Evolutionary conservation across 768 basidiomycete species (phyloP), one percentile per base, ranked within the genome.

Genomic region (Coprinopsis cinerea): DNA sequence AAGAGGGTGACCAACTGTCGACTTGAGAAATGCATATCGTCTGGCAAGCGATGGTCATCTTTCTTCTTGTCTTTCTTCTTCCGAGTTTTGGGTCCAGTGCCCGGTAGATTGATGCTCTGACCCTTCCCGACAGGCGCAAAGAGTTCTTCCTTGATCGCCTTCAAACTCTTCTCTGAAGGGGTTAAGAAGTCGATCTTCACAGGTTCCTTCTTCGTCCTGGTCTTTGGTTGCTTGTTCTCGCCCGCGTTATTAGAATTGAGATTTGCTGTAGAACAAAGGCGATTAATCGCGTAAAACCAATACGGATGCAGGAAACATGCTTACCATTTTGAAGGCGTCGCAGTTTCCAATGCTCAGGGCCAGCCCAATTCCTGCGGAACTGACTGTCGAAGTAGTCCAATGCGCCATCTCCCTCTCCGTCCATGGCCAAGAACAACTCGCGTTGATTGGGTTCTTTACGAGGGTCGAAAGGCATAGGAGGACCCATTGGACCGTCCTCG

Each of bases 301-400:
- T 50, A 5, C 28, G 11, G 11, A 17, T 11, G 23, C 10, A 15
- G 17, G 24, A 17, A 26, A 11, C 24, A 44, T 11, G 64, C 82
- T 67, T 55, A 94, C 92, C 77, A 73, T 78, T 80, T 52, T 87
- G 79, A 46, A 92, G 72, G n/a, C 83, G 88, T 53, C 88, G 73
- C 60, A 98, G 65, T 64, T 95, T 98, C 95, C 96, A 99, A 62
- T 99, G 96, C 66, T 98, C 92, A 6, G 94, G 94, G 0, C 96
- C 96, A 2, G 96, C 96, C 96, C 96, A 99, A 57, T 95, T 95
- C 75, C 90, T 95, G 58, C 84, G 73, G 59, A 88, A 77, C 53
- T 73, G 81, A 59, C 83, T 78, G 64, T 98, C 94, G 61, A 98
- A 96, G 65, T 95, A 96, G 59, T 94, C 92, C 49, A 88, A 81